Conservation (phyloP, 176 grass and related monocot genomes). For the Canna indica region DNA sequence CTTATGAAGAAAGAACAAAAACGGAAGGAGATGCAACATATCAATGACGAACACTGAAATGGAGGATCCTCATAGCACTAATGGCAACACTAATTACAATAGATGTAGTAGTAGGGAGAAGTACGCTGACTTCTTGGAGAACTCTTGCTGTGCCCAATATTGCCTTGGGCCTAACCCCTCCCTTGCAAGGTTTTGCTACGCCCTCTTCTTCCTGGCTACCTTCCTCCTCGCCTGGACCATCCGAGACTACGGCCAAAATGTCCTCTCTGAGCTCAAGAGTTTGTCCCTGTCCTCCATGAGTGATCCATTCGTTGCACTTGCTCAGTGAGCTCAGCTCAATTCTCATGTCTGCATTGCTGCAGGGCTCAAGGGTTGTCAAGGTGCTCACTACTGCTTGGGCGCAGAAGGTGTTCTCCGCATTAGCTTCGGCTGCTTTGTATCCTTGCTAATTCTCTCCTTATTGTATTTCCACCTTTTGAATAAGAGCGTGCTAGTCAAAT, state of each 20-base stretch:
- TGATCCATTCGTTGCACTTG: not conserved
- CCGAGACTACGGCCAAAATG: conserved; percentile 68
- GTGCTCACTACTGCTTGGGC: conserved; percentile 53
- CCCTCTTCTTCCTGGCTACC: conserved; percentile 74
- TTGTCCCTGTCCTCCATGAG: not conserved
- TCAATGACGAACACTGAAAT: conserved; percentile 19
- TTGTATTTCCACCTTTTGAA: not conserved
- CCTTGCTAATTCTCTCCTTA: conserved; percentile 33
- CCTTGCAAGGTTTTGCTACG: conserved; percentile 75
- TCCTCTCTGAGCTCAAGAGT: conserved; percentile 58
- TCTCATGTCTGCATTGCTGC: not conserved
- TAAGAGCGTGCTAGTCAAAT: not conserved
- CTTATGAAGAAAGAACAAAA: not conserved
- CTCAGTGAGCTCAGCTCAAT: not conserved
- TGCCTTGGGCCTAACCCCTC: conserved; percentile 53
- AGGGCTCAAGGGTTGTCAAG: conserved; percentile 52
- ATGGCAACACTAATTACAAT: not conserved
- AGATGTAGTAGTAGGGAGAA: conserved; percentile 14
- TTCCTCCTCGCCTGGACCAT: conserved; percentile 87
- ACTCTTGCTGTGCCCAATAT: conserved; percentile 48
- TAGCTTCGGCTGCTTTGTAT: conserved; percentile 95
- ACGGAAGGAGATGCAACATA: not conserved
- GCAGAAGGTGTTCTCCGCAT: conserved; percentile 82
- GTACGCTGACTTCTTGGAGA: conserved; percentile 34
- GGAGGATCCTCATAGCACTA: conserved; percentile 20